Conservation (phyloP, 176 grass and related monocot species). For the Olyra latifolia region DNA sequence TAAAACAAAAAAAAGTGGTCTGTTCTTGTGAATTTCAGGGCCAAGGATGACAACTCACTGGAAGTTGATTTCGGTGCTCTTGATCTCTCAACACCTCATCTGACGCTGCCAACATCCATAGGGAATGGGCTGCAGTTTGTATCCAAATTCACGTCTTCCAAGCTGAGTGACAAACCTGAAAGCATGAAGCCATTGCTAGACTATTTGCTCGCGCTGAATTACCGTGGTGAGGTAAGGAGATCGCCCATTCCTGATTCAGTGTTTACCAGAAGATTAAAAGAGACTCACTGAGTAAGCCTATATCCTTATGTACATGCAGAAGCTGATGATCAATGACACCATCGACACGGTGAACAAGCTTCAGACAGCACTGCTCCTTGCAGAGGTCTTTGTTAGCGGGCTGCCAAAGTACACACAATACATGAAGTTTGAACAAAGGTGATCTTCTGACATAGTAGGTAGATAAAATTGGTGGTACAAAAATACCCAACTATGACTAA, state of each 20-base stretch:
- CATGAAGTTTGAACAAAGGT: slow-evolving; percentile 89
- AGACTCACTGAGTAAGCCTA: too few species aligned
- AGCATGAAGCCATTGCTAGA: slow-evolving; percentile 78
- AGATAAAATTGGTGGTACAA: neutral
- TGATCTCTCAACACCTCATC: slow-evolving; percentile 61
- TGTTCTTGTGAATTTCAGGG: slow-evolving; percentile 57
- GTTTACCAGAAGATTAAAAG: neutral
- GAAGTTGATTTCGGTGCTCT: slow-evolving; percentile 90
- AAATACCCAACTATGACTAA: too few species aligned
- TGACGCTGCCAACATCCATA: slow-evolving; percentile 83
- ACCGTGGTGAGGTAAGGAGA: slow-evolving; percentile 61
- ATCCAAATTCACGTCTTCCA: slow-evolving; percentile 78
- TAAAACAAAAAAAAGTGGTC: neutral
- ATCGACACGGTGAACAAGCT: slow-evolving; percentile 83
- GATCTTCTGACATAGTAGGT: neutral
- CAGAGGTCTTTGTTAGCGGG: slow-evolving; percentile 70
- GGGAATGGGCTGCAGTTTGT: slow-evolving; percentile 82
- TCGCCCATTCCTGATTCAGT: neutral
- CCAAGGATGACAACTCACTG: slow-evolving; percentile 73
- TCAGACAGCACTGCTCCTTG: slow-evolving; percentile 81
- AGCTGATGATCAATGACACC: slow-evolving; percentile 81
- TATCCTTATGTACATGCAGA: slow-evolving; percentile 48
- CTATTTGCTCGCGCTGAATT: slow-evolving; percentile 78
- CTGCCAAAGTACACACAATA: slow-evolving; percentile 75
- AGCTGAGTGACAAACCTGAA: slow-evolving; percentile 54